A percentile compares a stretch with the other conserved stretches of the same genome.
phyloP scores from a whole-genome alignment of 2,329 filamentous ascomycete genomes.

The Aspergillus fumigatiaffinis region DNA sequence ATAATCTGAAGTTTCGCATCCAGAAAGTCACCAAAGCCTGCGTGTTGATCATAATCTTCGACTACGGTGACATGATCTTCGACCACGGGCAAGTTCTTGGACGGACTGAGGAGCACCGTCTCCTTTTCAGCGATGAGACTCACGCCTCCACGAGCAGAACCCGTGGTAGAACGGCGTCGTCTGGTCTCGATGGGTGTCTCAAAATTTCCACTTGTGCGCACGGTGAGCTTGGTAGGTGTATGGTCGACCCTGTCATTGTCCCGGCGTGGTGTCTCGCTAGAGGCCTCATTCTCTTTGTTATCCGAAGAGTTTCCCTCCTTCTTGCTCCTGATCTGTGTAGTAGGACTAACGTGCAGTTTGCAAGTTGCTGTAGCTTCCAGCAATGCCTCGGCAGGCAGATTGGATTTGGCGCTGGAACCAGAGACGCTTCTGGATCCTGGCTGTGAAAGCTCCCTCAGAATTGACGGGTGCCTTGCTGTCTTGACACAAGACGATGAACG shows the following conservation, averaged over 20 bases:
- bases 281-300: constrained; percentile 20
- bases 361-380: constrained; percentile 17
- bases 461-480: constrained; percentile 14
- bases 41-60: constrained; percentile 11
- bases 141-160: constrained; percentile 15
- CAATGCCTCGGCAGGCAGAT: constrained; percentile 11
- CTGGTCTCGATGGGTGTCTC: constrained; percentile 22
- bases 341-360: constrained; percentile 30
- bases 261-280: constrained; percentile 13
- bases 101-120: constrained; percentile 11
- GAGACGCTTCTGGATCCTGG: constrained; percentile 29
- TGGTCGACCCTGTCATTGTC: constrained; percentile 15
- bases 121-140: constrained; percentile 15
- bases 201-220: constrained; percentile 17
- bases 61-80: constrained; percentile 12
- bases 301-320: constrained; percentile 28
- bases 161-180: constrained; percentile 18
- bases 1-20: constrained; percentile 11
- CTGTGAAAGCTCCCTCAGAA: constrained; percentile 28
- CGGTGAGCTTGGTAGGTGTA: constrained; percentile 15
- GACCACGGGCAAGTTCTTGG: constrained; percentile 17
- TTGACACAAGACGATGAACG: constrained; percentile 25
- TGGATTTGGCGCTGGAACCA: constrained; percentile 28
- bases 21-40: constrained; percentile 16
- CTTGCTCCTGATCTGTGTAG: constrained; percentile 27